Evolutionary conservation across 176 grass and related monocot species (phyloP), one percentile per base, ranked within the genome.

Genomic region (Aegilops tauschii): DNA sequence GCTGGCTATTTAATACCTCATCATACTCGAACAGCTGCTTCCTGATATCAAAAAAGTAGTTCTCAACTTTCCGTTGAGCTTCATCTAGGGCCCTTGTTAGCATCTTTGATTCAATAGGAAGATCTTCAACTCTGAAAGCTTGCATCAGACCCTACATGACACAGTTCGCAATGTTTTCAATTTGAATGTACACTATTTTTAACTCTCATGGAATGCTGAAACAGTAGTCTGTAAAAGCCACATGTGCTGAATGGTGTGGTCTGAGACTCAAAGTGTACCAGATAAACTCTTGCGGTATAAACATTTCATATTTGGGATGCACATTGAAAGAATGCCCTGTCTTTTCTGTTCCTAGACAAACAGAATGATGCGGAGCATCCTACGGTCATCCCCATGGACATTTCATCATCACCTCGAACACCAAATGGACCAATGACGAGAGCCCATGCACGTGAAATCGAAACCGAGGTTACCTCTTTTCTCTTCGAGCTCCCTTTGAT

Each of bases 101-200:
- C 96, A 98, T 98, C 84, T 94, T 93, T 47, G 96, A 98, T 92
- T 98, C 96, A 74, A 98, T 98, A 82, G 96, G 96, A 70, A 98
- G 90, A 83, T 98, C 96, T 88, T 98, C 96, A 80, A 98, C 93
- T 89, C 96, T 87, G 71, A 98, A 98, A 73, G 92, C 96, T 69
- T 87, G 90, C 96, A 98, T 98, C 78, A 98, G 69, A 78, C 96
- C 96, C 96, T 98, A 89, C 21, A 67, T 31, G 10, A 65, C 9
- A 64, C 0, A 20, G 16, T 72, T 83, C 65, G 69, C 56, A 80
- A 73, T 78, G 8, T 59, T 84, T 73, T 73, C 80, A 66, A 85
- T 79, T 35, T 49, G n/a, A 80, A 85, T 78, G 21, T 73, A 80
- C 45, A 28, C 25, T 61, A 65, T n/a, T 69, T 42, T 61, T 61